These are phyloP conservation scores for Aspergillus haitiensis DNA, from an alignment of 495 filamentous ascomycete genomes.

Conservation along the genomic window DNA sequence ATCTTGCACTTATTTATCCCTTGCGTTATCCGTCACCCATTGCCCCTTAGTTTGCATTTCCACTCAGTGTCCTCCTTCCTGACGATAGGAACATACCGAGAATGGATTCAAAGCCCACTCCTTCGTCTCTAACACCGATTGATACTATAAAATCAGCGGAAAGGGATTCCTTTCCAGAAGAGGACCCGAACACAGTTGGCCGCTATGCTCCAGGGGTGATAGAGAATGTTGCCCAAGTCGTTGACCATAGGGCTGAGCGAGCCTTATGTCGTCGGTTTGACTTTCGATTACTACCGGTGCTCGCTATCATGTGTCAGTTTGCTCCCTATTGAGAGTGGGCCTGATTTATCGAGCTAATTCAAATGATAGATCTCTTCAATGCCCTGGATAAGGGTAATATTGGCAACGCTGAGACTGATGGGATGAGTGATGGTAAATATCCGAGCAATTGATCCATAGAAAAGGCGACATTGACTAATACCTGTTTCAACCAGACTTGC, in stretches of 20 bases:
- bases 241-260: slow-evolving; percentile 55
- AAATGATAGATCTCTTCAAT: slow-evolving; percentile 54
- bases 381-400: slow-evolving; percentile 67
- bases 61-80: neutral
- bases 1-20: slow-evolving; percentile 19
- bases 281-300: slow-evolving; percentile 58
- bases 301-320: slow-evolving; percentile 62
- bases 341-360: neutral
- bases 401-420: slow-evolving; percentile 69
- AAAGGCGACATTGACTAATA: slow-evolving; percentile 1
- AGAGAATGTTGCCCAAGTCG: slow-evolving; percentile 39
- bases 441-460: too few species aligned
- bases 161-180: slow-evolving; percentile 16
- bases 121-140: slow-evolving; percentile 11
- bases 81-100: neutral
- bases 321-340: neutral
- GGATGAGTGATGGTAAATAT: slow-evolving; percentile 41
- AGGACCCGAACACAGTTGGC: slow-evolving; percentile 34
- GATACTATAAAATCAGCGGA: slow-evolving; percentile 4
- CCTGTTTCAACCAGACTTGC: slow-evolving; percentile 40
- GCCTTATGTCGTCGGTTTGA: slow-evolving; percentile 67
- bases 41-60: neutral
- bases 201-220: slow-evolving; percentile 34
- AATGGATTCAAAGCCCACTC: slow-evolving; percentile 13
- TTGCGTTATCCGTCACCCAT: slow-evolving; percentile 7